Evolutionary conservation across 768 basidiomycete species (phyloP).

Genomic region (Panaeolus cyanescens): DNA sequence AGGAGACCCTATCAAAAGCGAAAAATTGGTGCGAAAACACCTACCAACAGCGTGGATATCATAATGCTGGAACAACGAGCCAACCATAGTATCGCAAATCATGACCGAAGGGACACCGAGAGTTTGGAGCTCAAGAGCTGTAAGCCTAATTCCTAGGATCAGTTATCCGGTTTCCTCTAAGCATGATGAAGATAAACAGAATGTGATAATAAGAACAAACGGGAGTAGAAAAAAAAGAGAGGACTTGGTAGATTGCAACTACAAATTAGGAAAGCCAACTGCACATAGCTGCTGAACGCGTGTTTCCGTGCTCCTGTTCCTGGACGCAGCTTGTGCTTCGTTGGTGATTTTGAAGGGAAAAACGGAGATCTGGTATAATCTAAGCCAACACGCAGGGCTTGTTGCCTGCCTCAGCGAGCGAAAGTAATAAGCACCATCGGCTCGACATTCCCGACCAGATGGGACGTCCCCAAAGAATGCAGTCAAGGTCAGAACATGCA

Average conservation of each 20-base stretch:
- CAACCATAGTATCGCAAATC: conserved; percentile 98
- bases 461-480: too few relatives aligned
- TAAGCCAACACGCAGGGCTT: background rate
- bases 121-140: conserved; percentile 85
- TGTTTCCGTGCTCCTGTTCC: background rate
- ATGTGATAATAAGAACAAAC: conserved; percentile 1
- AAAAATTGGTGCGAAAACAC: conserved; percentile 17
- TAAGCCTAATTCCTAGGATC: conserved; percentile 55
- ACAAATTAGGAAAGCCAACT: background rate
- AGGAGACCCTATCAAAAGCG: background rate
- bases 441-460: background rate
- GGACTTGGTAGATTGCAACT: background rate
- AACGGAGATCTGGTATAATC: conserved; percentile 1
- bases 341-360: background rate
- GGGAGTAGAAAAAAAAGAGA: background rate
- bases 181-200: background rate
- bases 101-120: conserved; percentile 86
- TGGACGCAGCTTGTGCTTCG: background rate
- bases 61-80: conserved; percentile 89
- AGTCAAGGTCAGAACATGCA: too few relatives aligned
- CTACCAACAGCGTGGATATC: conserved; percentile 79
- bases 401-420: background rate
- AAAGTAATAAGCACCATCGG: background rate
- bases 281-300: background rate
- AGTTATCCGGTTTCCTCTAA: background rate